Evolutionary conservation across 2,329 filamentous ascomycete genomes (phyloP).

Genomic region (Beauveria australis): DNA sequence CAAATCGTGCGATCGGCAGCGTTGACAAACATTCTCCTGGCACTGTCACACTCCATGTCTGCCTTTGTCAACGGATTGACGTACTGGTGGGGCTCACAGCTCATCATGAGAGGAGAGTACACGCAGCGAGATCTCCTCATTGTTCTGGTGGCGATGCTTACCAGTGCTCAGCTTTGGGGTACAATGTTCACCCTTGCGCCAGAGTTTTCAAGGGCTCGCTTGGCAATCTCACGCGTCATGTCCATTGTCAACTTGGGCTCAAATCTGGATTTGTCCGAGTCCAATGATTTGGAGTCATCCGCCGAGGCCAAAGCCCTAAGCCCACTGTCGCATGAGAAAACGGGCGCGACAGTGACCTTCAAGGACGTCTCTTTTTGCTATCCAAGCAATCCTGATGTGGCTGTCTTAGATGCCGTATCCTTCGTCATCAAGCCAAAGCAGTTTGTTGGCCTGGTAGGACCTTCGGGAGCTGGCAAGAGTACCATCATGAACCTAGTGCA

Average conservation of each 20-base stretch:
- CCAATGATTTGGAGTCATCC: neutral
- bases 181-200: slow-evolving; percentile 2
- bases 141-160: slow-evolving; percentile 1
- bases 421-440: slow-evolving; percentile 29
- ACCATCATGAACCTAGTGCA: slow-evolving; percentile 41
- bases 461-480: slow-evolving; percentile 39
- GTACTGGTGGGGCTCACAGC: slow-evolving; percentile 4
- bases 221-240: neutral
- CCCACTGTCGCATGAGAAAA: slow-evolving; percentile 19
- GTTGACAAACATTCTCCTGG: neutral
- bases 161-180: slow-evolving; percentile 4
- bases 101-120: slow-evolving; percentile 4
- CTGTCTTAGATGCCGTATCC: slow-evolving; percentile 35
- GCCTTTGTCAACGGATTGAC: neutral
- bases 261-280: neutral
- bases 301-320: slow-evolving; percentile 16
- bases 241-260: neutral
- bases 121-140: neutral
- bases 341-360: slow-evolving; percentile 38
- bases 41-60: neutral
- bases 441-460: slow-evolving; percentile 36
- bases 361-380: slow-evolving; percentile 52
- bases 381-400: slow-evolving; percentile 46
- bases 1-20: slow-evolving; percentile 12
- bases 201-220: neutral